Conservation (phyloP, 1,284 basidiomycete species). For the Lentinus polychrous region DNA sequence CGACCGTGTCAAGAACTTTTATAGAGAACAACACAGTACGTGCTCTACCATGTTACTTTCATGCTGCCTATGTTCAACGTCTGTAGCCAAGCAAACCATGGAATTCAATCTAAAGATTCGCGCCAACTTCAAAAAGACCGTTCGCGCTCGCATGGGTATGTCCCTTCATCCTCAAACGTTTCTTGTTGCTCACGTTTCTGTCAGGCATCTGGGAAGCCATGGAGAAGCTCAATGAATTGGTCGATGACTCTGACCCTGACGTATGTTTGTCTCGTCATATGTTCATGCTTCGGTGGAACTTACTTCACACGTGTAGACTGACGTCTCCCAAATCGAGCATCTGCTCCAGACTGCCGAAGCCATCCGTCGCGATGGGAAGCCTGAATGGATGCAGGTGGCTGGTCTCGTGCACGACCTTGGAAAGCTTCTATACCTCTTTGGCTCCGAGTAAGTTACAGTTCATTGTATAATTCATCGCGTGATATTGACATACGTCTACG, state of each 20-base stretch:
- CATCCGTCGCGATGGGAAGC: conserved; percentile 83
- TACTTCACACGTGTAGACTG: conserved; percentile 40
- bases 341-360: conserved; percentile 90
- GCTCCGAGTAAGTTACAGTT: conserved; percentile 43
- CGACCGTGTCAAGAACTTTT: conserved; percentile 83
- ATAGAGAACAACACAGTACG: conserved; percentile 81
- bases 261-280: conserved; percentile 32
- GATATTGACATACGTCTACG: neutral
- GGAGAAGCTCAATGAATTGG: conserved; percentile 81
- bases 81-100: conserved; percentile 78
- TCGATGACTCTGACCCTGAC: conserved; percentile 87
- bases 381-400: conserved; percentile 87
- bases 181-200: conserved; percentile 5
- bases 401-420: conserved; percentile 87
- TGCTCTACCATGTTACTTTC: conserved; percentile 1
- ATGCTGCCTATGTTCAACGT: neutral
- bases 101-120: conserved; percentile 76
- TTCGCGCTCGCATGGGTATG: conserved; percentile 58
- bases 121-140: conserved; percentile 61
- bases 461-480: conserved; percentile 1
- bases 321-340: conserved; percentile 83
- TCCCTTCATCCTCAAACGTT: conserved; percentile 5
- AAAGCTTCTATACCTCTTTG: conserved; percentile 78
- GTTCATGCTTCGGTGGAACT: conserved; percentile 12
- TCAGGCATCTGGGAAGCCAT: conserved; percentile 81